A percentile compares a stretch with the other conserved stretches of the same genome.
Evolutionary conservation across 208 protist species (phyloP).

Genomic region (Trypanosoma brucei): DNA sequence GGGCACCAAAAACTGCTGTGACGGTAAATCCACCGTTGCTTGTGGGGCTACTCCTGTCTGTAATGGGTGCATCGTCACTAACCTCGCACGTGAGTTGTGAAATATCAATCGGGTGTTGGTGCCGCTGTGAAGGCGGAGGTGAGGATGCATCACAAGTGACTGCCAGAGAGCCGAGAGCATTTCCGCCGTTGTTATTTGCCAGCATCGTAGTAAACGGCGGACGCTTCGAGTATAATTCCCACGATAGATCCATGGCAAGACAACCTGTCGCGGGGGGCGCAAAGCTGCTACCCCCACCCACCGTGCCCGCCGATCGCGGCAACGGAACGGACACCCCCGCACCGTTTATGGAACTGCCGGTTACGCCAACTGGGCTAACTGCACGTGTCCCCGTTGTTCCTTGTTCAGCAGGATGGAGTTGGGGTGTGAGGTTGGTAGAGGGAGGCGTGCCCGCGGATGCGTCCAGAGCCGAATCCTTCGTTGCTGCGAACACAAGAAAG

Average conservation of each 20-base stretch:
- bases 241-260: not conserved
- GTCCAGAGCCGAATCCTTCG: not conserved
- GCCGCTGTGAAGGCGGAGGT: conserved; percentile 1
- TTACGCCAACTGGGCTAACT: not conserved
- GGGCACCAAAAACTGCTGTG: conserved; percentile 11
- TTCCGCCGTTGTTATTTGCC: not conserved
- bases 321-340: conserved; percentile 10
- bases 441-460: conserved; percentile 6
- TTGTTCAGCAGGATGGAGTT: conserved; percentile 2
- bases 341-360: not conserved
- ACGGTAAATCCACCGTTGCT: conserved; percentile 16
- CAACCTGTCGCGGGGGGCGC: not conserved
- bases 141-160: conserved; percentile 8
- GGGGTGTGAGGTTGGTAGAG: conserved; percentile 22
- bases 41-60: not conserved
- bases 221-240: conserved; percentile 3
- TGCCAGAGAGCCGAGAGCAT: not conserved
- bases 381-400: not conserved
- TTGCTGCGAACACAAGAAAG: conserved; percentile 24
- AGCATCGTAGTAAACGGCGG: not conserved
- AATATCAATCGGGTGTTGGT: conserved; percentile 8
- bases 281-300: not conserved
- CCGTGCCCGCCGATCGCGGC: conserved; percentile 11
- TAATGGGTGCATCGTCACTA: not conserved
- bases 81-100: conserved; percentile 13